Conservation (phyloP, 345 rosid genomes). For the Salix dunnii region DNA sequence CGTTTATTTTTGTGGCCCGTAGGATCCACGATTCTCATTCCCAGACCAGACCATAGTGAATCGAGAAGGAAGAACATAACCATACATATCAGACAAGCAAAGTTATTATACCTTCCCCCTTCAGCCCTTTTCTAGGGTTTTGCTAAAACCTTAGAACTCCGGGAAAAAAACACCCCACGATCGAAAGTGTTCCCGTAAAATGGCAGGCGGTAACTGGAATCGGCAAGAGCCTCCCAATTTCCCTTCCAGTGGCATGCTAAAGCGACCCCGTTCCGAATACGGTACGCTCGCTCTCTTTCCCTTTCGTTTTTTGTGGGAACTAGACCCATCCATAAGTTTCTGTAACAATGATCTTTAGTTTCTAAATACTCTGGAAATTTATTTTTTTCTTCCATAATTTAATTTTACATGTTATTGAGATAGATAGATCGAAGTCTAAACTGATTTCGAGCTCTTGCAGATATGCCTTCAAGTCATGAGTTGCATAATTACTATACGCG, state of each 20-base stretch:
- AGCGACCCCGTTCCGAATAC: slow-evolving; percentile 60
- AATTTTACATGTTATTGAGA: not conserved
- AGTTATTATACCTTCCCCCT: no score
- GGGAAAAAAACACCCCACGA: no score
- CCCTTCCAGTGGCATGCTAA: slow-evolving; percentile 32
- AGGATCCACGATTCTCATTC: no score
- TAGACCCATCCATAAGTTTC: not conserved
- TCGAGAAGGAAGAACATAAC: no score
- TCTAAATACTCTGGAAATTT: not conserved
- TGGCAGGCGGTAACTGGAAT: slow-evolving; percentile 74
- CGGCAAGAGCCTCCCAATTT: slow-evolving; percentile 44
- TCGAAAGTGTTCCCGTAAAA: slow-evolving; percentile 2
- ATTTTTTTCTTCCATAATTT: not conserved
- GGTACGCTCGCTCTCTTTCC: slow-evolving; percentile 30
- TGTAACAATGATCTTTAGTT: not conserved
- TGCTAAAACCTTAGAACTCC: no score
- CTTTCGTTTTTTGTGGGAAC: not conserved
- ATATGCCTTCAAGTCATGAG: slow-evolving; percentile 43
- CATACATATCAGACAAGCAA: no score
- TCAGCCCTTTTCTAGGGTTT: no score
- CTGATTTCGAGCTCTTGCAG: slow-evolving; percentile 42
- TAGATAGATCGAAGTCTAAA: not conserved
- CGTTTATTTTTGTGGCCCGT: no score
- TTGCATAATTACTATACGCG: slow-evolving; percentile 41
- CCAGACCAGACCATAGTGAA: no score